Conservation (phyloP, 2,329 filamentous ascomycete genomes). For the Xylariaceae sp. region DNA sequence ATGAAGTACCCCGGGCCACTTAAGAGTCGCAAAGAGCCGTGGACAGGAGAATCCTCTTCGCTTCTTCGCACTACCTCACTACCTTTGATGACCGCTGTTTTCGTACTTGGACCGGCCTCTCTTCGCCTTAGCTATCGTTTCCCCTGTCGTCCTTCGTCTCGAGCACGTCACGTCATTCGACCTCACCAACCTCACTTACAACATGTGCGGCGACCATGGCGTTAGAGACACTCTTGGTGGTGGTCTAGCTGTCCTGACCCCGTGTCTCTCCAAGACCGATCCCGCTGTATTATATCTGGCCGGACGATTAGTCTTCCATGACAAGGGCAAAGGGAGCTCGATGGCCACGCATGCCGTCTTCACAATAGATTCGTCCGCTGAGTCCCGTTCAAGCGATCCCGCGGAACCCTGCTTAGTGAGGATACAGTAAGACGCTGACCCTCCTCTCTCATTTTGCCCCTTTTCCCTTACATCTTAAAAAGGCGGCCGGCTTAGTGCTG, state of each 20-base stretch:
- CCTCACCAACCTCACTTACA: neutral
- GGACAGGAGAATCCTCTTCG: neutral
- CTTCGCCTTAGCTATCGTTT: too few relatives aligned
- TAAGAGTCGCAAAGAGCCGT: neutral
- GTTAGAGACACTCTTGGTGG: slow-evolving; percentile 42
- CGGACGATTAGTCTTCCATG: slow-evolving; percentile 41
- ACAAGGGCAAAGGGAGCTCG: slow-evolving; percentile 33
- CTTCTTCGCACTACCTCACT: neutral
- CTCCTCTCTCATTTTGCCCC: too few relatives aligned
- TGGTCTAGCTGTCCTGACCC: slow-evolving; percentile 43
- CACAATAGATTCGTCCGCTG: slow-evolving; percentile 30
- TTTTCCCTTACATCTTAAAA: neutral
- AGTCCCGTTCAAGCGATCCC: slow-evolving; percentile 19
- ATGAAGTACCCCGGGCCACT: neutral
- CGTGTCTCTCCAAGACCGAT: slow-evolving; percentile 22
- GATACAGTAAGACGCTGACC: slow-evolving; percentile 40
- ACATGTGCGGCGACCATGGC: slow-evolving; percentile 44
- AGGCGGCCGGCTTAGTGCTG: neutral
- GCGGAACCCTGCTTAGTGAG: slow-evolving; percentile 35
- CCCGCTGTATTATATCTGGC: slow-evolving; percentile 12
- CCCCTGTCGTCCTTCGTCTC: neutral
- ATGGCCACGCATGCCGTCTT: slow-evolving; percentile 42
- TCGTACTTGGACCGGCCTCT: too few relatives aligned
- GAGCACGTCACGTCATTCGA: neutral
- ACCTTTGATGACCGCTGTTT: too few relatives aligned